A percentile compares a stretch with the other conserved stretches of the same genome.
Evolutionary conservation across 805 yeast genomes (phyloP).

Genomic region (Ogataea paraovalis): DNA sequence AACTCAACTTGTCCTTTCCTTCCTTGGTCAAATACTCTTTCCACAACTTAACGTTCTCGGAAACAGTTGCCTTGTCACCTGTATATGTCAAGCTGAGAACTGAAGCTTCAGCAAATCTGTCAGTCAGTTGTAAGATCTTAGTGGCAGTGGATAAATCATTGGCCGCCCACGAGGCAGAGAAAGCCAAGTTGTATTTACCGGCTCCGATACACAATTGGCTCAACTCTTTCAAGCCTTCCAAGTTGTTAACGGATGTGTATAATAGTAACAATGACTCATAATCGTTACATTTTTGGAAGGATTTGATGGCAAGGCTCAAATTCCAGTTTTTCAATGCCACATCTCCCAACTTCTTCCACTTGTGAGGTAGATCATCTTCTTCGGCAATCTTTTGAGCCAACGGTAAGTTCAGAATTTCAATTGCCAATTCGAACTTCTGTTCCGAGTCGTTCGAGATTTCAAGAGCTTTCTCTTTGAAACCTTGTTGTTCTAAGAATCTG

Average conservation of each 20-base stretch:
- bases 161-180: slow-evolving; percentile 84
- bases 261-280: slow-evolving; percentile 75
- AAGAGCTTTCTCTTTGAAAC: slow-evolving; percentile 77
- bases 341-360: slow-evolving; percentile 93
- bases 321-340: slow-evolving; percentile 76
- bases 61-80: slow-evolving; percentile 37
- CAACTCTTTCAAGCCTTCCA: slow-evolving; percentile 52
- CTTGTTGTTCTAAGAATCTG: slow-evolving; percentile 91
- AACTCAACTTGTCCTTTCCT: slow-evolving; percentile 58
- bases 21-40: slow-evolving; percentile 47
- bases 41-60: slow-evolving; percentile 59
- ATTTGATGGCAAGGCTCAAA: slow-evolving; percentile 71
- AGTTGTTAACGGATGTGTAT: slow-evolving; percentile 76
- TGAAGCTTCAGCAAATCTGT: slow-evolving; percentile 80
- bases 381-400: slow-evolving; percentile 68
- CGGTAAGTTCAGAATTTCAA: slow-evolving; percentile 65
- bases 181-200: slow-evolving; percentile 87
- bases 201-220: slow-evolving; percentile 63
- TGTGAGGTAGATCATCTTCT: slow-evolving; percentile 52
- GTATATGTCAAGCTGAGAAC: slow-evolving; percentile 73
- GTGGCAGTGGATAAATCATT: slow-evolving; percentile 66
- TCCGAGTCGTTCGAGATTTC: slow-evolving; percentile 81
- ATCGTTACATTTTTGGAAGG: slow-evolving; percentile 77
- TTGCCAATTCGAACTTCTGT: slow-evolving; percentile 86
- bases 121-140: slow-evolving; percentile 61